Evolutionary conservation across 2,329 filamentous ascomycete genomes (phyloP).

Genomic region (Colletotrichum tanaceti): DNA sequence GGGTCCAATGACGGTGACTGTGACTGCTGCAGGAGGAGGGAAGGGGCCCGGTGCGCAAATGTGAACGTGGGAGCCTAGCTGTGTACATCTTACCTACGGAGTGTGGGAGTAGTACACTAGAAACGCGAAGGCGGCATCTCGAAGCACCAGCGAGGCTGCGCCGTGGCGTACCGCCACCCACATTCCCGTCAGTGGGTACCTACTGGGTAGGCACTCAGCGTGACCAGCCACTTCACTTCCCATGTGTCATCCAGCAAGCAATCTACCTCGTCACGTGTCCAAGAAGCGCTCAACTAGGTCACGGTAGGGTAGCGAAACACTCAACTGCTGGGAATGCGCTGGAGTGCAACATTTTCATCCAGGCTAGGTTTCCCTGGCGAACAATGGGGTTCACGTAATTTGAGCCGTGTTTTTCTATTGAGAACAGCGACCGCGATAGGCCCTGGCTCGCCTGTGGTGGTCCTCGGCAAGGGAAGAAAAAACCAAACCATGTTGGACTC

Average conservation of each 20-base stretch:
- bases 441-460: background rate
- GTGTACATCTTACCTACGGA: too few species aligned
- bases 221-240: too few species aligned
- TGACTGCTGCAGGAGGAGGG: background rate
- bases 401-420: background rate
- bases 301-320: background rate
- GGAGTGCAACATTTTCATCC: background rate
- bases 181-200: background rate
- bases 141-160: conserved; percentile 3
- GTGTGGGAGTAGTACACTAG: background rate
- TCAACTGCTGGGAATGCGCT: background rate
- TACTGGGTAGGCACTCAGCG: too few species aligned
- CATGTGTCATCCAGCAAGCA: too few species aligned
- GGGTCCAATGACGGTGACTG: background rate
- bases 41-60: background rate
- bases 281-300: background rate
- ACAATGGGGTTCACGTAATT: background rate
- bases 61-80: background rate
- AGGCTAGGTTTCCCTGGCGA: background rate
- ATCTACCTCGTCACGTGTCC: background rate
- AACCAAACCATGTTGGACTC: background rate
- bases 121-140: background rate
- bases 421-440: background rate
- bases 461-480: background rate
- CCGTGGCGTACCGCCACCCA: conserved; percentile 12